Percentiles rank a stretch among this genome's conserved stretches.
Conservation (phyloP, 2,329 filamentous ascomycete genomes). For the Diaporthe amygdali region DNA sequence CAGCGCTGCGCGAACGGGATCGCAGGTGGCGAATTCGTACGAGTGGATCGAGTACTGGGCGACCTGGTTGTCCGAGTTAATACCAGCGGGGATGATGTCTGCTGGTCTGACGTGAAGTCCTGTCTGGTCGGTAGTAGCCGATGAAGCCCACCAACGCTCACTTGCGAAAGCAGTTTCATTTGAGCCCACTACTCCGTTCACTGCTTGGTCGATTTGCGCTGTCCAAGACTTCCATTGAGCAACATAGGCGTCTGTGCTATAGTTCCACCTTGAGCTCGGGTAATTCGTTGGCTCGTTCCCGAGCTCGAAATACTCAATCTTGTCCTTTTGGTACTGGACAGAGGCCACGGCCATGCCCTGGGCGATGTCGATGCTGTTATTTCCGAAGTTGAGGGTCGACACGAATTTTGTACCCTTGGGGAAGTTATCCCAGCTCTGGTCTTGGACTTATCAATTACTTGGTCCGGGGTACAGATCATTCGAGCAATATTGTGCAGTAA, state of each 20-base stretch:
- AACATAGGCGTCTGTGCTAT: conserved; percentile 3
- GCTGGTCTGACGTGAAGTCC: neutral
- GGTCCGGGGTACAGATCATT: too few relatives aligned
- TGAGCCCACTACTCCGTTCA: neutral
- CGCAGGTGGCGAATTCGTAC: neutral
- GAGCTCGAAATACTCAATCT: conserved; percentile 13
- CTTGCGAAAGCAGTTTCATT: neutral
- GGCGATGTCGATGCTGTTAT: neutral
- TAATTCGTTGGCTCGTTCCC: conserved; percentile 11
- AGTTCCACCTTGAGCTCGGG: neutral
- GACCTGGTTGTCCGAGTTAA: conserved; percentile 5
- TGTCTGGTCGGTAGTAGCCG: neutral
- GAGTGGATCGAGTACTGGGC: neutral
- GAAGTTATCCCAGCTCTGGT: conserved; percentile 7
- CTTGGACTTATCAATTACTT: neutral
- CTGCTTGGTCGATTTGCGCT: neutral
- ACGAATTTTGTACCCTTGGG: neutral
- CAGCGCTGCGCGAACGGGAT: neutral
- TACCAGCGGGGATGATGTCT: neutral
- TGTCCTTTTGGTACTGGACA: conserved; percentile 4
- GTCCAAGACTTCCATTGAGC: conserved; percentile 4
- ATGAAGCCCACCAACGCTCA: neutral
- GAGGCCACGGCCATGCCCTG: neutral
- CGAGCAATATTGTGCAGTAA: too few relatives aligned
- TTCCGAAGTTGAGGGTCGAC: neutral